A percentile compares a stretch with the other conserved stretches of the same genome.
Evolutionary conservation across 805 yeast species (phyloP).

Genomic region (Pichia deserticola): DNA sequence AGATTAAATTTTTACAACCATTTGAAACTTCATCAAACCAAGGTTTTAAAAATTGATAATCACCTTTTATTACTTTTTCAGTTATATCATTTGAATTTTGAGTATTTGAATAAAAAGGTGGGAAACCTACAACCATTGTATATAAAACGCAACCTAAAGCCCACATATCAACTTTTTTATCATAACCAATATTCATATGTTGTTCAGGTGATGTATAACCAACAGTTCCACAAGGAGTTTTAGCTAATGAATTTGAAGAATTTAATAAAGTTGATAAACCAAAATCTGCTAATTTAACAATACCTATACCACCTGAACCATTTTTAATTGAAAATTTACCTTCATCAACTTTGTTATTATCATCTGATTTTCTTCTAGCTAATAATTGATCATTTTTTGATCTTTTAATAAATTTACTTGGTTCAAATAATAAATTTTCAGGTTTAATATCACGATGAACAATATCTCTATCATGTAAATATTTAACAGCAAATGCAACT

Average conservation of each 20-base stretch:
- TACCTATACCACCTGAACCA: constrained; percentile 62
- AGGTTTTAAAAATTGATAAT: constrained; percentile 66
- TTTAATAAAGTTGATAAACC: constrained; percentile 55
- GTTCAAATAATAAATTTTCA: constrained; percentile 62
- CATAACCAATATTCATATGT: constrained; percentile 49
- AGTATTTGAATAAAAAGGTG: constrained; percentile 65
- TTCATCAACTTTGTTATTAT: constrained; percentile 52
- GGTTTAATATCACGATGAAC: constrained; percentile 84
- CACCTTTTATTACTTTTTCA: constrained; percentile 62
- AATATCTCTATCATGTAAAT: constrained; percentile 63
- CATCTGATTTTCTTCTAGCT: constrained; percentile 47
- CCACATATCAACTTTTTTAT: constrained; percentile 68
- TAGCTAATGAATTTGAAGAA: constrained; percentile 34
- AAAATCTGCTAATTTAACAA: constrained; percentile 61
- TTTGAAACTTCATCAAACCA: constrained; percentile 84
- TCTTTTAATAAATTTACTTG: constrained; percentile 40
- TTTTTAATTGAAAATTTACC: constrained; percentile 44
- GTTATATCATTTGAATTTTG: constrained; percentile 52
- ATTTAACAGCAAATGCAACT: constrained; percentile 60
- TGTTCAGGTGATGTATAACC: constrained; percentile 75
- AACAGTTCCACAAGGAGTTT: constrained; percentile 72
- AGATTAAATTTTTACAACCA: constrained; percentile 64
- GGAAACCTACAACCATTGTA: constrained; percentile 64
- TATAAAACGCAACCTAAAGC: constrained; percentile 66
- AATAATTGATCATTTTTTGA: constrained; percentile 34